These are phyloP conservation scores for Cercospora citrullina DNA, from an alignment of 2,329 filamentous ascomycete species.

Conservation along the genomic window DNA sequence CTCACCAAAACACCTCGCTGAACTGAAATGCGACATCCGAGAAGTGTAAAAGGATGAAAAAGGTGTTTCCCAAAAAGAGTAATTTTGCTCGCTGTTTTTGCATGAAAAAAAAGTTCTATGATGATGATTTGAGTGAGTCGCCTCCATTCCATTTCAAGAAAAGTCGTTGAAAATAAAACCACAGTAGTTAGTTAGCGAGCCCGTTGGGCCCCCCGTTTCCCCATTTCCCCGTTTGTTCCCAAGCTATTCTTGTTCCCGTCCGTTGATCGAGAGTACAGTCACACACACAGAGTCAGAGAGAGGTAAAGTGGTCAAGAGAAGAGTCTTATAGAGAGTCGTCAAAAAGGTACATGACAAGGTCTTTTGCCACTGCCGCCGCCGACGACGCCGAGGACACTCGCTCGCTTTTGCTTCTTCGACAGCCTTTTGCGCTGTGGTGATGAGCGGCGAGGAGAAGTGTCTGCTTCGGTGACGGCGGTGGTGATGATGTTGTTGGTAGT, in stretches of 20 bases:
- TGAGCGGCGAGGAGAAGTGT: background rate
- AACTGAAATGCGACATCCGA: no score
- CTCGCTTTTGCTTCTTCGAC: conserved; percentile 14
- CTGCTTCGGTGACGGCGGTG: background rate
- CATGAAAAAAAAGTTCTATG: background rate
- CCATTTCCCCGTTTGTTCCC: background rate
- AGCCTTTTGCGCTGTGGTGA: conserved; percentile 20
- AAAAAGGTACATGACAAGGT: conserved; percentile 20
- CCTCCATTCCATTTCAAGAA: background rate
- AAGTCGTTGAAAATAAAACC: background rate
- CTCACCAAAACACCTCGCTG: no score
- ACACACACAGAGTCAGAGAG: background rate
- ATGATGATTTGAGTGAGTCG: background rate
- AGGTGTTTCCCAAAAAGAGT: no score
- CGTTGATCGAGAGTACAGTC: background rate
- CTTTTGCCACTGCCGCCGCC: background rate
- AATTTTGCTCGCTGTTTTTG: background rate
- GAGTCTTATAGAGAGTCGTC: conserved; percentile 13
- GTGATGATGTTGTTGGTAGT: background rate
- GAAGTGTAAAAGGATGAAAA: no score
- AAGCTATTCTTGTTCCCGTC: background rate
- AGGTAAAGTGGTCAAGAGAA: background rate
- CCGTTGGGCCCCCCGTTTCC: background rate
- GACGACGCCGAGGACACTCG: background rate
- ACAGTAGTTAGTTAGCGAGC: background rate